Conservation (phyloP, 163 green algal species). For the Scenedesmus sp. region DNA sequence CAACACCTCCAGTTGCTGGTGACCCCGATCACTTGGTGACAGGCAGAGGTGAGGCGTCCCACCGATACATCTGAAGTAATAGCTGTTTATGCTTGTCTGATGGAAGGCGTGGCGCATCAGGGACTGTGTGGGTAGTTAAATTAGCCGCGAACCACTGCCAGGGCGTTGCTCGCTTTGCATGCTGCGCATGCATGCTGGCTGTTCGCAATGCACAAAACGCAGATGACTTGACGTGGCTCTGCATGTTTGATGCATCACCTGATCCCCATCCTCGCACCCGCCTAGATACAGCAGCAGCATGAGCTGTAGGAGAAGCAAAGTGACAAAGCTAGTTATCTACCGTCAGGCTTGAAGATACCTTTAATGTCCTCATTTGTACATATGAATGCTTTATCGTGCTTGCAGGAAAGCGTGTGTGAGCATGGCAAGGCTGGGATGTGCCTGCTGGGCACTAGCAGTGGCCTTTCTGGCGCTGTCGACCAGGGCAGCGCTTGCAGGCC, state of each 20-base stretch:
- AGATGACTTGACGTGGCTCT: neutral
- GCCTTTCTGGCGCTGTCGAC: neutral
- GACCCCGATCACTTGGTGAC: neutral
- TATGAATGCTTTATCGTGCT: neutral
- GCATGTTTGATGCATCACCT: neutral
- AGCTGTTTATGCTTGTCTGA: neutral
- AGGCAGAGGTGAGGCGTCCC: neutral
- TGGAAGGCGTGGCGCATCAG: neutral
- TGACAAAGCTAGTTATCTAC: neutral
- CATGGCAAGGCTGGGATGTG: neutral
- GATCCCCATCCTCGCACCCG: no score
- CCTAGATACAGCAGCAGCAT: neutral
- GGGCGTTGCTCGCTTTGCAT: neutral
- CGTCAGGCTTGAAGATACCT: neutral
- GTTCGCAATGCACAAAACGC: neutral
- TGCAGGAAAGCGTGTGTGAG: neutral
- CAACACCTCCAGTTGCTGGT: neutral
- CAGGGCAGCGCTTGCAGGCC: neutral
- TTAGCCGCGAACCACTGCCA: neutral
- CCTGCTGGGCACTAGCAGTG: neutral
- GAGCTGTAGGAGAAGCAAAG: neutral
- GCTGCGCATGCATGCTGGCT: neutral
- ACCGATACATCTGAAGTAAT: neutral
- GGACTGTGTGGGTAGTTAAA: neutral
- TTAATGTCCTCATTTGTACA: neutral